Conservation (phyloP, 2,329 filamentous ascomycete genomes). For the Thelonectria discophora region DNA sequence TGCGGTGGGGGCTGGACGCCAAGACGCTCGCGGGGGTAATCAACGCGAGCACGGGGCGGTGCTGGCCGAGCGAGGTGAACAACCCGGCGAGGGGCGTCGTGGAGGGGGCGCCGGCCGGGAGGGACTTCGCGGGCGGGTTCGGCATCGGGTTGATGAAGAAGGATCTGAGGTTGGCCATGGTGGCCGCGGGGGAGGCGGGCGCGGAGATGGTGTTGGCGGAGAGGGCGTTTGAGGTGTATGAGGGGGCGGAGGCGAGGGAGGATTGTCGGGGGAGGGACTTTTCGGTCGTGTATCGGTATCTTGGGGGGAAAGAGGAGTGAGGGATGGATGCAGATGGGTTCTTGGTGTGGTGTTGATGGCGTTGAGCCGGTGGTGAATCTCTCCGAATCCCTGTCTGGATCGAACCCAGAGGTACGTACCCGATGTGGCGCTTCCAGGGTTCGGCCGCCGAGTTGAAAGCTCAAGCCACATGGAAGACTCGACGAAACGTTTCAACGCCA, state of each 20-base stretch:
- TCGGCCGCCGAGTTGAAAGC: slow-evolving; percentile 28
- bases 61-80: slow-evolving; percentile 96
- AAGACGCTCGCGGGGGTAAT: slow-evolving; percentile 82
- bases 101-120: slow-evolving; percentile 75
- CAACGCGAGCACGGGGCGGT: slow-evolving; percentile 92
- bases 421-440: slow-evolving; percentile 22
- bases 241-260: slow-evolving; percentile 68
- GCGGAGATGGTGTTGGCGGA: slow-evolving; percentile 72
- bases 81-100: slow-evolving; percentile 92
- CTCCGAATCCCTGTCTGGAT: slow-evolving; percentile 16
- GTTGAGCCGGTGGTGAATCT: not conserved
- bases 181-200: slow-evolving; percentile 74
- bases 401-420: too few species aligned
- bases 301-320: slow-evolving; percentile 61
- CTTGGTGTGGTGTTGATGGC: too few species aligned
- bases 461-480: not conserved
- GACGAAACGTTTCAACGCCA: too few species aligned
- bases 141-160: slow-evolving; percentile 83
- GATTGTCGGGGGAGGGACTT: slow-evolving; percentile 77
- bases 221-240: slow-evolving; percentile 73
- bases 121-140: slow-evolving; percentile 82
- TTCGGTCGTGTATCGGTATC: slow-evolving; percentile 80
- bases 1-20: slow-evolving; percentile 67
- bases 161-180: slow-evolving; percentile 76
- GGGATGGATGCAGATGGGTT: not conserved